Evolutionary conservation across 331 rosid species (phyloP), one percentile per base, ranked within the genome.

Genomic region (Dryas integrifolia): DNA sequence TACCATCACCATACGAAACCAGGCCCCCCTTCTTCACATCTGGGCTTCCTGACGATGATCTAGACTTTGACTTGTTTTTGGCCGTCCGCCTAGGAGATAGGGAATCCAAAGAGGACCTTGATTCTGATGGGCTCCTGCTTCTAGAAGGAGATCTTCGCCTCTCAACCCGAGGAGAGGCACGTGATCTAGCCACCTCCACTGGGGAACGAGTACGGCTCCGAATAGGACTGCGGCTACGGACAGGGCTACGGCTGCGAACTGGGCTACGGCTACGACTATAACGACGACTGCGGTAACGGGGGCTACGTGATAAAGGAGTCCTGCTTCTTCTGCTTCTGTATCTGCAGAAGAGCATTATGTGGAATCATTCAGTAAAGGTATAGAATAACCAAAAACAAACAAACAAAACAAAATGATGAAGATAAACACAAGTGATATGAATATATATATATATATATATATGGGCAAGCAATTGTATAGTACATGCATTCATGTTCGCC

Each of bases 1-100:
- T 85, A 59, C 89, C 97, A 76, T 94, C 94, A 3, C 85, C 96
- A 66, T 94, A 94, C 0, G 97, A 89, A 58, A 94, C 98, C 77
- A 94, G 70, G 58, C 97, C 97, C 58, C 97, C 97, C 80, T 82
- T 86, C 86, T 85, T 91, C 77, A 82, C 92, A 49, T 56, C 76
- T 8, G 88, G 86, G 80, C 95, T 89, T 66, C 83, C 78, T 1
- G 98, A 89, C 0, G 89, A 80, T 12, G 97, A 89, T 46, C 83
- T 77, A 10, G 96, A 85, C 77, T 82, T 80, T 74, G 96, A 85
- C 77, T 82, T 80, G 77, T 67, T 83, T 82, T 70, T 80, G 69
- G 80, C 78, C 4, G 69, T 78, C 72, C 57, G 81, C n/a, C 48
- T 78, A 1, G 91, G 97, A 71, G 97, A 85, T 66, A n/a, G 62